Base-by-base conservation (phyloP, 2,329 filamentous ascomycete genomes). In the Ascochyta pisi region DNA sequence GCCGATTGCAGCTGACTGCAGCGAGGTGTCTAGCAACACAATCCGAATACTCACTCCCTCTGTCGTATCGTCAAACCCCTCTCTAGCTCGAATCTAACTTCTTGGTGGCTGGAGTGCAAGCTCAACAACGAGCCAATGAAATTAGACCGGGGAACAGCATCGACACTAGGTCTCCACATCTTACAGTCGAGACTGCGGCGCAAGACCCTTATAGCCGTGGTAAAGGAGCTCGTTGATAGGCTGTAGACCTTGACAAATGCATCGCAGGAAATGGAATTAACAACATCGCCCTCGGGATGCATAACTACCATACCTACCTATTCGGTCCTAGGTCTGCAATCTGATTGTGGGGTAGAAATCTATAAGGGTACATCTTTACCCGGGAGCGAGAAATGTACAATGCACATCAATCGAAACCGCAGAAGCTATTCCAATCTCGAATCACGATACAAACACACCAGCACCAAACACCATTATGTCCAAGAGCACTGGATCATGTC, bases 401-500 rank as follows among this genome's bases (percentile, higher is more conserved):
- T 23, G n/a, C 16, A n/a, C 35, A 22, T 38, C 16, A 38, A 12
- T 34, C 4, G 31, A 34, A 15, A n/a, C 31, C 31, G 7, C 31
- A 34, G 31, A 4, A n/a, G n/a, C 31, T 29, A 7, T n/a, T 12
- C 29, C 4, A 4, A 33, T 15, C 13, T 33, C 29, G 10, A 33
- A 34, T 6, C 6, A n/a, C 13, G 13, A 6, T 34, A n/a, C n/a
- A 4, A n/a, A 12, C 5, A n/a, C 4, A n/a, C 7, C 13, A 5
- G 3, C 31, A n/a, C 31, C 5, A 38, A 24, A 7, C 10, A n/a
- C 8, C n/a, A 48, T 5, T 6, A 55, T 55, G 52, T 55, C 52
- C 2, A 55, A 46, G 8, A 46, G 27, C 27, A 55, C 52, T 29
- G 52, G 52, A 42, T 55, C 52, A 40, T 55, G 52, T 27, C 46